phyloP scores from a whole-genome alignment of 2,329 filamentous ascomycete genomes.

The Thyridium curvatum region DNA sequence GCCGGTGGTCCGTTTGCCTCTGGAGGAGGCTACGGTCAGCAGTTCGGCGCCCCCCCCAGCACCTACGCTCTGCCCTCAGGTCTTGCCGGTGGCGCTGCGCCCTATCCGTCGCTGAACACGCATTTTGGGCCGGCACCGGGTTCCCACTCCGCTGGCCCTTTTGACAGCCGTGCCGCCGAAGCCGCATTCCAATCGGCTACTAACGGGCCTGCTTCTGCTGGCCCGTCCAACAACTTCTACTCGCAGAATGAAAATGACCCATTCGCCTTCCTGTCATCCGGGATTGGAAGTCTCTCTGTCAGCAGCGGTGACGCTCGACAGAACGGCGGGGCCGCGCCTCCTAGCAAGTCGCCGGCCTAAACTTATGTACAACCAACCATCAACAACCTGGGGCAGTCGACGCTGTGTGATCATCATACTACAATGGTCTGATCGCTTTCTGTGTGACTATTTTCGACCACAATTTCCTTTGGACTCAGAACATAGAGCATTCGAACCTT shows the following conservation, averaged over 20 bases:
- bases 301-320: slow-evolving; percentile 56
- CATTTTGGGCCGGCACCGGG: slow-evolving; percentile 72
- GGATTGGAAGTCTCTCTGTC: slow-evolving; percentile 67
- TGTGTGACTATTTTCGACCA: no score
- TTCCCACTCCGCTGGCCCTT: slow-evolving; percentile 77
- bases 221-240: slow-evolving; percentile 69
- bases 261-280: slow-evolving; percentile 72
- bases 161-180: slow-evolving; percentile 90
- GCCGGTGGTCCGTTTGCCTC: slow-evolving; percentile 62
- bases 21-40: slow-evolving; percentile 62
- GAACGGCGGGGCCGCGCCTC: slow-evolving; percentile 51
- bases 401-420: no score
- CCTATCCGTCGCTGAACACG: slow-evolving; percentile 77
- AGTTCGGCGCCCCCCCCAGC: slow-evolving; percentile 81
- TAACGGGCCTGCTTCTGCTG: slow-evolving; percentile 72
- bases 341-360: slow-evolving; percentile 56
- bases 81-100: slow-evolving; percentile 69
- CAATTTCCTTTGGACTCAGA: no score
- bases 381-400: no score
- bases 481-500: no score
- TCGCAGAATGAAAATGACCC: slow-evolving; percentile 63
- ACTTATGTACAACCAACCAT: not conserved
- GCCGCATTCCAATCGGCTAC: slow-evolving; percentile 87
- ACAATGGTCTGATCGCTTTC: no score
- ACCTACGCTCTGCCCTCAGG: slow-evolving; percentile 86